These are phyloP conservation scores for Diaporthe nobilis DNA, from an alignment of 2,329 filamentous ascomycete genomes.

Conservation along the genomic window DNA sequence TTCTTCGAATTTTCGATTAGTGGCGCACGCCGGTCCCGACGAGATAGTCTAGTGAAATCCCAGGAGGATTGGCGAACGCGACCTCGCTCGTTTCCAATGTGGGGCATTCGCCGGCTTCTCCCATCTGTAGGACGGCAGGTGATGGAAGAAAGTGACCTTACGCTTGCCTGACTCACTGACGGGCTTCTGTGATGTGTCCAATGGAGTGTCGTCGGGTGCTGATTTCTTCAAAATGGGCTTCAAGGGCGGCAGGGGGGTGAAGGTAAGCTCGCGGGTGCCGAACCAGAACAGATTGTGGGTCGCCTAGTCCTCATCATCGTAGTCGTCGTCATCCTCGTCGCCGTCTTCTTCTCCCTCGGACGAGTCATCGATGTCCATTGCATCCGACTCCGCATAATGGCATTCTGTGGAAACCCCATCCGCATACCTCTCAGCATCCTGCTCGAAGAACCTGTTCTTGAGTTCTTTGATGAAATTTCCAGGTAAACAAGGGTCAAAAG, in stretches of 20 bases:
- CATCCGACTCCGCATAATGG: neutral
- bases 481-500: neutral
- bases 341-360: neutral
- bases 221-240: constrained; percentile 15
- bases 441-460: neutral
- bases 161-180: neutral
- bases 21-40: no score
- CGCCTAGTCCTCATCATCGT: constrained; percentile 21
- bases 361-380: neutral
- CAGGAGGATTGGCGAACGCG: constrained; percentile 1
- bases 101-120: neutral
- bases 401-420: neutral
- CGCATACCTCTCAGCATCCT: neutral
- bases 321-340: neutral
- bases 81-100: neutral
- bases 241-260: neutral
- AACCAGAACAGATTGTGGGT: constrained; percentile 27
- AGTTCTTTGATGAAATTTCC: neutral
- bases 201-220: neutral
- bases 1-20: neutral
- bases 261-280: constrained; percentile 3
- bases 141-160: neutral
- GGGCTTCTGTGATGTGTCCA: neutral
- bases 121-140: neutral
- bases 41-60: neutral